These are phyloP conservation scores for Discostella stelligeroides DNA, from an alignment of 108 stramenopile species.

Conservation along the genomic window DNA sequence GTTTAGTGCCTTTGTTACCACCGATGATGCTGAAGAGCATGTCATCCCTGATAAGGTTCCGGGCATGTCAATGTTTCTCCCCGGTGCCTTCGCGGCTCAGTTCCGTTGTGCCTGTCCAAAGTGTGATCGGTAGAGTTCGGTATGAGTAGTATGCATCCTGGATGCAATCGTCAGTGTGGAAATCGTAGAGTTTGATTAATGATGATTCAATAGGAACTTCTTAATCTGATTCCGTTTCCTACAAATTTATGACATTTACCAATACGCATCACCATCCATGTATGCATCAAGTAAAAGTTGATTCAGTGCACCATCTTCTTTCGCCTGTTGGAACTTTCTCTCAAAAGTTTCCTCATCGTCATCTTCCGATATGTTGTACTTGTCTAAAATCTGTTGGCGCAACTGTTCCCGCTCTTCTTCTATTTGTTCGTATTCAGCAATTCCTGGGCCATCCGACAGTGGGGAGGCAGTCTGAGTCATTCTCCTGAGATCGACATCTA, in stretches of 20 bases:
- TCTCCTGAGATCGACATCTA: slow-evolving; percentile 56
- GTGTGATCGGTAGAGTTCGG: slow-evolving; percentile 23
- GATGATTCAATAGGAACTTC: no score
- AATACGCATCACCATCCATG: slow-evolving; percentile 47
- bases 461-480: slow-evolving; percentile 55
- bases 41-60: slow-evolving; percentile 34
- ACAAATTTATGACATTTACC: no score
- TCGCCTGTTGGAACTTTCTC: slow-evolving; percentile 54
- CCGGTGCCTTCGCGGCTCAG: slow-evolving; percentile 44
- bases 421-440: slow-evolving; percentile 48
- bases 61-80: slow-evolving; percentile 49
- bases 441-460: slow-evolving; percentile 37
- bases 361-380: slow-evolving; percentile 60
- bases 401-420: slow-evolving; percentile 47
- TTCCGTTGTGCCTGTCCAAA: slow-evolving; percentile 36
- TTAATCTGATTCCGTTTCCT: no score
- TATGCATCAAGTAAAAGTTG: slow-evolving; percentile 34
- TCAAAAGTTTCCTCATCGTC: slow-evolving; percentile 52
- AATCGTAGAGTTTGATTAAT: no score
- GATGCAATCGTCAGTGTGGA: no score
- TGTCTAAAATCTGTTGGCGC: slow-evolving; percentile 48
- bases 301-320: slow-evolving; percentile 42
- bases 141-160: no score
- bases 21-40: slow-evolving; percentile 11
- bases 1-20: slow-evolving; percentile 36